These are phyloP conservation scores for Salix udensis DNA, from an alignment of 345 rosid species.

Conservation along the genomic window DNA sequence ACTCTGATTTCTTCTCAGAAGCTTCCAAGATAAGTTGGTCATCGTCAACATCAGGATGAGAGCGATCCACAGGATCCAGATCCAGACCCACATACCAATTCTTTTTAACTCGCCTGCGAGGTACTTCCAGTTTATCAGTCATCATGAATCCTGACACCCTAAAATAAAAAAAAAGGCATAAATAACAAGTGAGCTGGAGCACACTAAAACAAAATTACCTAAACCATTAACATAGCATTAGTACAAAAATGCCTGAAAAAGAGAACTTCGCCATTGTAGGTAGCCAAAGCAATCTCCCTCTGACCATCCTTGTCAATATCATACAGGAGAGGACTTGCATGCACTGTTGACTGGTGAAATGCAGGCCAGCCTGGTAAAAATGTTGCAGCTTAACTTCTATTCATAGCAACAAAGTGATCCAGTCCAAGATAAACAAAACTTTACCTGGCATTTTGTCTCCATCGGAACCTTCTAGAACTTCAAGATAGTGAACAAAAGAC, in stretches of 20 bases:
- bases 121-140: slow-evolving; percentile 86
- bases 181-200: neutral
- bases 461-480: slow-evolving; percentile 97
- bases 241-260: slow-evolving; percentile 74
- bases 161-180: slow-evolving; percentile 16
- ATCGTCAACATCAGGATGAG: slow-evolving; percentile 90
- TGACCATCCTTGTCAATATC: slow-evolving; percentile 98
- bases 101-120: slow-evolving; percentile 83
- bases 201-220: neutral
- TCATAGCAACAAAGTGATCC: neutral
- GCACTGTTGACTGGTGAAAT: slow-evolving; percentile 96
- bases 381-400: neutral
- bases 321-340: slow-evolving; percentile 86
- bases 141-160: slow-evolving; percentile 96
- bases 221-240: neutral
- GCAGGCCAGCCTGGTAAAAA: slow-evolving; percentile 91
- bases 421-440: neutral
- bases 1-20: slow-evolving; percentile 37
- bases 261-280: slow-evolving; percentile 91
- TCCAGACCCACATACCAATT: slow-evolving; percentile 88
- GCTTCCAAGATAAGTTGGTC: slow-evolving; percentile 62
- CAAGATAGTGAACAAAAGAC: slow-evolving; percentile 94
- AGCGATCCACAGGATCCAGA: slow-evolving; percentile 87
- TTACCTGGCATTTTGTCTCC: slow-evolving; percentile 99
- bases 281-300: slow-evolving; percentile 91